phyloP scores from a whole-genome alignment of 78 protist species.

The Goniomonas avonlea region DNA sequence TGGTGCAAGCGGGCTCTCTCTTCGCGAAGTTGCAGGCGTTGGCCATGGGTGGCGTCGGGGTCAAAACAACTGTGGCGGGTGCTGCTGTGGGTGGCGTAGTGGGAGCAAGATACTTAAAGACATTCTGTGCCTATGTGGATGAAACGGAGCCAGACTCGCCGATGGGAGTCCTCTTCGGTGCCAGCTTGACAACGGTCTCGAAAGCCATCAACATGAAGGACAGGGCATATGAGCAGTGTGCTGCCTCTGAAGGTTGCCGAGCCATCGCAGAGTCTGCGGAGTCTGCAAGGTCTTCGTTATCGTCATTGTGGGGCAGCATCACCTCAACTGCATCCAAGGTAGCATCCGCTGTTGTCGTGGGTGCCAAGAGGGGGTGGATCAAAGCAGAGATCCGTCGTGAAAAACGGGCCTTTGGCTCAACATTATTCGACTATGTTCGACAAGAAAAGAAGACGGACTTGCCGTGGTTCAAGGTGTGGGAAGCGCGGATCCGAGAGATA shows the following conservation, averaged over 20 bases:
- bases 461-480: no score
- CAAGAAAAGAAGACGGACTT: no score
- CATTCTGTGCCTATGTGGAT: neutral
- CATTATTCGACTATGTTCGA: no score
- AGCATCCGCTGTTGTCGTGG: no score
- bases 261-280: neutral
- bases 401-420: no score
- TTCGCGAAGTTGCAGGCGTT: neutral
- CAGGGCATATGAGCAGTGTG: neutral
- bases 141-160: neutral
- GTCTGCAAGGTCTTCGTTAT: neutral
- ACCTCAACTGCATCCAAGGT: neutral
- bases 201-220: neutral
- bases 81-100: neutral
- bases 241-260: neutral
- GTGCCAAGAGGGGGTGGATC: no score
- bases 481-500: no score
- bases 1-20: neutral
- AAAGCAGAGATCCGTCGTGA: no score
- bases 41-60: conserved; percentile 4
- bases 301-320: neutral
- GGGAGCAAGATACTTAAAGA: neutral
- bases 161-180: no score
- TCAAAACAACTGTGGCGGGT: neutral
- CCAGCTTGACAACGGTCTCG: no score